Evolutionary conservation across 495 filamentous ascomycete genomes (phyloP).

Genomic region (Penicillium samsonianum): DNA sequence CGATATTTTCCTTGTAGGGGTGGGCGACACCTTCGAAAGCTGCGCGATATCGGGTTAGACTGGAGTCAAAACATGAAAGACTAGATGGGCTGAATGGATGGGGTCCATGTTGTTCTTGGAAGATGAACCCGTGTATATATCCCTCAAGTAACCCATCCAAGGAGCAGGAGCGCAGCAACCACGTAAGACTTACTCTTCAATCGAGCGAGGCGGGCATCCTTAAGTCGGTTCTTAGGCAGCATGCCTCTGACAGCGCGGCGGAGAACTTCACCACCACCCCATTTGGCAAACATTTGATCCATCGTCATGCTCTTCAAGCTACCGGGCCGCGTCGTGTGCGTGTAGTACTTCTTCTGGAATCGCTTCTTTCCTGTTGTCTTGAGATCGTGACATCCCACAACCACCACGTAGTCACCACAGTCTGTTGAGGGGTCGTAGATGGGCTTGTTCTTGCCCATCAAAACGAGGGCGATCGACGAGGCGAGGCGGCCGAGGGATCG

Average conservation of each 20-base stretch:
- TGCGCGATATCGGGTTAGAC: slow-evolving; percentile 32
- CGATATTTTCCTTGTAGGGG: slow-evolving; percentile 86
- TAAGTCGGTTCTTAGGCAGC: slow-evolving; percentile 93
- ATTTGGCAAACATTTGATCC: slow-evolving; percentile 91
- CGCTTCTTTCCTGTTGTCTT: slow-evolving; percentile 89
- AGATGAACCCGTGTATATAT: not conserved
- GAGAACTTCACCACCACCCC: slow-evolving; percentile 91
- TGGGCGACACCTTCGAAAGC: slow-evolving; percentile 89
- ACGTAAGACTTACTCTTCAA: slow-evolving; percentile 69
- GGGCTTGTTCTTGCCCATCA: slow-evolving; percentile 99
- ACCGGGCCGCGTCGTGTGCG: slow-evolving; percentile 87
- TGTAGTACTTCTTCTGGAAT: slow-evolving; percentile 91
- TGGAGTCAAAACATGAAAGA: not conserved
- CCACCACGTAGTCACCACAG: slow-evolving; percentile 98
- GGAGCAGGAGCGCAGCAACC: not conserved
- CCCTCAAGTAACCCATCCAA: not conserved
- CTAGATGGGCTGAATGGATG: not conserved
- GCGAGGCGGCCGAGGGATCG: slow-evolving; percentile 80
- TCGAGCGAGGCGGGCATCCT: slow-evolving; percentile 81
- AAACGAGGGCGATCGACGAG: slow-evolving; percentile 80
- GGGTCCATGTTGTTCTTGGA: not conserved
- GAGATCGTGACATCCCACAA: slow-evolving; percentile 81
- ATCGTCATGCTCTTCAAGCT: slow-evolving; percentile 85
- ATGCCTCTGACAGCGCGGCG: slow-evolving; percentile 91
- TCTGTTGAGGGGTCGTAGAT: slow-evolving; percentile 95